Percentiles rank a stretch among this genome's conserved stretches.
These are phyloP conservation scores for Phyllostachys edulis DNA, from an alignment of 176 grass and related monocot species.

Conservation along the genomic window DNA sequence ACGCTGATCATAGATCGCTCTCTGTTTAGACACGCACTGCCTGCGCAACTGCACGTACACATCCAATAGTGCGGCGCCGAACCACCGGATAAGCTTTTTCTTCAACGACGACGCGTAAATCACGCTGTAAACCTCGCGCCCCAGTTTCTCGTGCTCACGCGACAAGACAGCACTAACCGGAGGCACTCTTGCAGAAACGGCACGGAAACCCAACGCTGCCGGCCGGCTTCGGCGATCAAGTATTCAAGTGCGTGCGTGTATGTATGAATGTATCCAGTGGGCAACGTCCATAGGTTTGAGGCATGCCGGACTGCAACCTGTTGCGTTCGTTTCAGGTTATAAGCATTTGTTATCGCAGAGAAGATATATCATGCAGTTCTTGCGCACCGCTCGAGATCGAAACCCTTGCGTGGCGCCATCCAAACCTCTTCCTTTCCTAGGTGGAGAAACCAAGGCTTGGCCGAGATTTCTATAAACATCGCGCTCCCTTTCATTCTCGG, in stretches of 20 bases:
- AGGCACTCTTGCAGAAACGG: not conserved
- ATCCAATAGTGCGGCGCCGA: not conserved
- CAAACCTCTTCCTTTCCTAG: not conserved
- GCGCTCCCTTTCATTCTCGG: not conserved
- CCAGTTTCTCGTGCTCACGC: not conserved
- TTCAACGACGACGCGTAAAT: not conserved
- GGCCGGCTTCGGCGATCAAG: not conserved
- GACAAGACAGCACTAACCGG: not conserved
- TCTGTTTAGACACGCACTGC: not conserved
- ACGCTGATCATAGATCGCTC: not conserved
- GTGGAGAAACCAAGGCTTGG: not conserved
- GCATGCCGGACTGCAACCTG: not conserved
- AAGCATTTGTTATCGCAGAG: not conserved
- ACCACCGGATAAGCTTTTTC: not conserved
- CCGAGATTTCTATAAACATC: not conserved
- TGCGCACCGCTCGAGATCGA: not conserved
- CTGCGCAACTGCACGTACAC: not conserved
- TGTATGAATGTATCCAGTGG: not conserved
- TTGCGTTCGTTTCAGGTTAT: not conserved
- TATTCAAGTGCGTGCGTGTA: not conserved
- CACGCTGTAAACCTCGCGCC: not conserved
- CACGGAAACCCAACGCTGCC: not conserved
- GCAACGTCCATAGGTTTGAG: not conserved
- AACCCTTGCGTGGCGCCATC: not conserved
- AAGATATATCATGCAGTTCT: not conserved